phyloP scores from a whole-genome alignment of 345 rosid genomes.

The Punica granatum region DNA sequence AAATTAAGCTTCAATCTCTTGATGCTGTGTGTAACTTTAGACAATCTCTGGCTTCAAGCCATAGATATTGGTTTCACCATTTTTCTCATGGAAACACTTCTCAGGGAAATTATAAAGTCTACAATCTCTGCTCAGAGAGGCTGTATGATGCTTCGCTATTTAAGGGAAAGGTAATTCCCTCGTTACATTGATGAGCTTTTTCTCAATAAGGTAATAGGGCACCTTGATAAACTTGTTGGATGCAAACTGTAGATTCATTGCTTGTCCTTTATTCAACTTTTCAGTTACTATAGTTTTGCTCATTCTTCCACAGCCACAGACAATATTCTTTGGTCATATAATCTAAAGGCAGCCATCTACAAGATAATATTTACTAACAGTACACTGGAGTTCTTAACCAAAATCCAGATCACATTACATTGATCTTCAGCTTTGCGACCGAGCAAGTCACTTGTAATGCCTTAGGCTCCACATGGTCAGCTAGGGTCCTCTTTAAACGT shows the following conservation, averaged over 20 bases:
- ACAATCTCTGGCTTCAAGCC: neutral
- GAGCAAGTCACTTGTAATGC: neutral
- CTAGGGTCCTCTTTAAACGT: too few relatives aligned
- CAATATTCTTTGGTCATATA: neutral
- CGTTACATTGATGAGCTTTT: neutral
- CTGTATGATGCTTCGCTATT: slow-evolving; percentile 78
- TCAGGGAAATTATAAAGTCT: slow-evolving; percentile 89
- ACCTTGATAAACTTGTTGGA: neutral
- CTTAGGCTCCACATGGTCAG: neutral
- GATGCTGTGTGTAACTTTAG: neutral
- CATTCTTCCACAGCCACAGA: neutral
- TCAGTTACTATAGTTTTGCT: neutral
- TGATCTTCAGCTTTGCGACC: neutral
- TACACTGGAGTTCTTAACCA: neutral
- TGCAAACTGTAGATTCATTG: neutral
- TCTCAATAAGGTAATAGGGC: neutral
- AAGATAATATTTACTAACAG: neutral
- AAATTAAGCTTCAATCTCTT: slow-evolving; percentile 1
- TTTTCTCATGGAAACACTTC: slow-evolving; percentile 11
- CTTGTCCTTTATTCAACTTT: neutral
- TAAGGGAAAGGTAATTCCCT: slow-evolving; percentile 67
- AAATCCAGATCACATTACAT: neutral
- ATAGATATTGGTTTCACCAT: neutral
- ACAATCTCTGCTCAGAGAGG: slow-evolving; percentile 94
- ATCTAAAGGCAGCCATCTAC: neutral